phyloP scores from a whole-genome alignment of 139 green algal species.

The Zygnema cylindricum region DNA sequence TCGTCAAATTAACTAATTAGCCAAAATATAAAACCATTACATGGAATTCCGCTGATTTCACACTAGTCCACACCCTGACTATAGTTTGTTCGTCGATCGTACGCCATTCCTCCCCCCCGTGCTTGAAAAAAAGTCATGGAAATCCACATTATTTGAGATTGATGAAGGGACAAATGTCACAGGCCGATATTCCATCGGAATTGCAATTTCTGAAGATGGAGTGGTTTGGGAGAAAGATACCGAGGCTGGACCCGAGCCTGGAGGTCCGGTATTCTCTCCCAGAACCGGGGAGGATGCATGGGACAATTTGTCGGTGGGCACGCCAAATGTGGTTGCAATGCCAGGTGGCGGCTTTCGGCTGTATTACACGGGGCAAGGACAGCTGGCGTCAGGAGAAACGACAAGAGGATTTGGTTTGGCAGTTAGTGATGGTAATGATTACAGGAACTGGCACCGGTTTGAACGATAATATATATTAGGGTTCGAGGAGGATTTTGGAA shows the following conservation, averaged over 20 bases:
- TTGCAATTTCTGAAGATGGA: slow-evolving; percentile 18
- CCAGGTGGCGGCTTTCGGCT: slow-evolving; percentile 23
- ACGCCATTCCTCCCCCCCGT: no score
- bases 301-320: slow-evolving; percentile 38
- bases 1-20: no score
- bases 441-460: not conserved
- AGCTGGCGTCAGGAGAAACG: not conserved
- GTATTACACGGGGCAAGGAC: slow-evolving; percentile 42
- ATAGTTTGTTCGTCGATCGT: no score
- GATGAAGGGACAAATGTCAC: slow-evolving; percentile 9
- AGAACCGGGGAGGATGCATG: slow-evolving; percentile 34
- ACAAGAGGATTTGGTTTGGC: slow-evolving; percentile 16
- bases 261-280: slow-evolving; percentile 19
- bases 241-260: slow-evolving; percentile 15
- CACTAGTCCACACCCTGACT: no score
- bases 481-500: no score
- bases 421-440: slow-evolving; percentile 9
- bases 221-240: slow-evolving; percentile 38
- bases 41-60: no score
- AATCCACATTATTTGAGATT: no score
- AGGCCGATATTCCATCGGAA: slow-evolving; percentile 31
- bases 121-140: no score
- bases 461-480: no score
- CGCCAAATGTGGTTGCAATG: slow-evolving; percentile 19
- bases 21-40: no score